phyloP scores from a whole-genome alignment of 208 protist genomes.

The Leishmania turanica region DNA sequence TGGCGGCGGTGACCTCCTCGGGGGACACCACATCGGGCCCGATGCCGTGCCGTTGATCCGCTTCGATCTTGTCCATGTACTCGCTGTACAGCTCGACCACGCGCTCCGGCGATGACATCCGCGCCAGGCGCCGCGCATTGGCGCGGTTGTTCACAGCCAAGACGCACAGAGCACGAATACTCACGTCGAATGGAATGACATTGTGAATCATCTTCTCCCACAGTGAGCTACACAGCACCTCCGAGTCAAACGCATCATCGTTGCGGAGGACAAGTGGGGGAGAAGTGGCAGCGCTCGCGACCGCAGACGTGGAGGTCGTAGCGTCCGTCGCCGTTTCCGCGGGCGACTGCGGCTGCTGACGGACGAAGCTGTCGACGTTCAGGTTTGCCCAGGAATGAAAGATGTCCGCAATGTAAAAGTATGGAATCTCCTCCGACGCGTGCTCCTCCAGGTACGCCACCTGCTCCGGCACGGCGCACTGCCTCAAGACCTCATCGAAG shows the following conservation, averaged over 20 bases:
- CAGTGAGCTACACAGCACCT: slow-evolving; percentile 52
- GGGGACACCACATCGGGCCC: slow-evolving; percentile 29
- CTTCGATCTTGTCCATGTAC: slow-evolving; percentile 38
- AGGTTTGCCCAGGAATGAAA: slow-evolving; percentile 82
- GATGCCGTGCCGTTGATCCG: background rate
- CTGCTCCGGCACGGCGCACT: slow-evolving; percentile 78
- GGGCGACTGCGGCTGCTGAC: background rate
- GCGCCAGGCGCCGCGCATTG: slow-evolving; percentile 56
- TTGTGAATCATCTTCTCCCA: slow-evolving; percentile 72
- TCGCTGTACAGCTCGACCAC: slow-evolving; percentile 53
- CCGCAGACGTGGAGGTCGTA: background rate
- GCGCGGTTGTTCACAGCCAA: slow-evolving; percentile 48
- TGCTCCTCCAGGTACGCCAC: slow-evolving; percentile 86
- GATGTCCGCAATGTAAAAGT: slow-evolving; percentile 90
- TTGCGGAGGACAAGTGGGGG: slow-evolving; percentile 18
- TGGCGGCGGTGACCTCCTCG: slow-evolving; percentile 60
- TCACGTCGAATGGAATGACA: slow-evolving; percentile 85
- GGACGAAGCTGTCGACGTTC: slow-evolving; percentile 43
- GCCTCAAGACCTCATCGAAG: slow-evolving; percentile 75
- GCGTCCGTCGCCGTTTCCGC: background rate
- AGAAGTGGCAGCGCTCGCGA: background rate
- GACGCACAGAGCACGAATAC: slow-evolving; percentile 67
- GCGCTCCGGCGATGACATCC: slow-evolving; percentile 27
- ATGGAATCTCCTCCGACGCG: slow-evolving; percentile 81
- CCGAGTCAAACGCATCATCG: slow-evolving; percentile 52